Evolutionary conservation across 495 filamentous ascomycete species (phyloP).

Genomic region (Podospora sp.): DNA sequence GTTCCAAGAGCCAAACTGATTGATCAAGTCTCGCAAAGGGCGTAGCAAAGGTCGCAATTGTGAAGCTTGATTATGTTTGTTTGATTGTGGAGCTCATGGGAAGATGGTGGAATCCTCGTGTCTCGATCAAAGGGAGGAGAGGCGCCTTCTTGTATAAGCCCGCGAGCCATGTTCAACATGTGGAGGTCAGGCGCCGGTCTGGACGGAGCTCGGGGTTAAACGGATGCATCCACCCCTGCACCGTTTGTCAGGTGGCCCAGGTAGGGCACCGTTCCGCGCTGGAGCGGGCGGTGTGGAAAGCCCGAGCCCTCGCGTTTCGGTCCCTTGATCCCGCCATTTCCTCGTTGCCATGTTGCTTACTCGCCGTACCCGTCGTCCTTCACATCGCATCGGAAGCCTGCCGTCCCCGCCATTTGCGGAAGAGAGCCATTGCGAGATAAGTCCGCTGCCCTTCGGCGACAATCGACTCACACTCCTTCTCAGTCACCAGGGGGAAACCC

Average conservation of each 20-base stretch:
- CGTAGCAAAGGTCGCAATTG: background rate
- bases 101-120: background rate
- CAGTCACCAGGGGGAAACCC: background rate
- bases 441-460: background rate
- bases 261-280: no score
- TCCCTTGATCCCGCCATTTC: no score
- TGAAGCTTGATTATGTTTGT: background rate
- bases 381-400: background rate
- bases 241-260: background rate
- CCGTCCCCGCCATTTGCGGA: constrained; percentile 7
- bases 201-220: background rate
- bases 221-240: background rate
- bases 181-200: background rate
- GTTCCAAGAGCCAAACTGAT: background rate
- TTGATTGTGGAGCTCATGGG: background rate
- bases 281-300: background rate
- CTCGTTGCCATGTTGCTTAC: background rate
- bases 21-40: background rate
- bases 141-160: background rate
- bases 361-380: background rate
- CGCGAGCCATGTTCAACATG: background rate
- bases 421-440: constrained; percentile 6
- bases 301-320: background rate
- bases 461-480: background rate
- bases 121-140: background rate